A percentile compares a stretch with the other conserved stretches of the same genome.
These are phyloP conservation scores for Populus trichocarpa DNA, from an alignment of 441 rosid genomes.

Conservation along the genomic window DNA sequence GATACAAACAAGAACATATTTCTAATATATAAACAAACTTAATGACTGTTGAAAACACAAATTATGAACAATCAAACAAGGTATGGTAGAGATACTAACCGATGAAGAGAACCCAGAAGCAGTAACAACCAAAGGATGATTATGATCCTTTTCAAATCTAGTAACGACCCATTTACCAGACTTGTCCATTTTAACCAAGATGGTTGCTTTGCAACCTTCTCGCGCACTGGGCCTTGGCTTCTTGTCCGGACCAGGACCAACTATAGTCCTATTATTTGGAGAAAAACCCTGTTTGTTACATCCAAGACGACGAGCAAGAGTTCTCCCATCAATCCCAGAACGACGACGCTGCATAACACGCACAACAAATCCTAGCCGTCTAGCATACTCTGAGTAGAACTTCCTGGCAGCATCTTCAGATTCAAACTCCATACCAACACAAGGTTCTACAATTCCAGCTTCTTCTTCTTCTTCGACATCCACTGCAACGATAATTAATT, in stretches of 20 bases:
- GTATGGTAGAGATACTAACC: conserved; percentile 31
- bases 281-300: conserved; percentile 94
- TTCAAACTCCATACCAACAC: conserved; percentile 82
- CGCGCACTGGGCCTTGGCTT: conserved; percentile 88
- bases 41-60: too few relatives aligned
- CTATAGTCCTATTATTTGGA: conserved; percentile 53
- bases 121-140: conserved; percentile 58
- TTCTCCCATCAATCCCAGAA: conserved; percentile 87
- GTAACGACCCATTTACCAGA: conserved; percentile 94
- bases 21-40: neutral
- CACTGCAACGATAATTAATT: conserved; percentile 27
- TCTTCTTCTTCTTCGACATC: conserved; percentile 26
- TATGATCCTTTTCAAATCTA: conserved; percentile 85
- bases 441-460: conserved; percentile 51
- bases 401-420: conserved; percentile 86
- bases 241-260: conserved; percentile 54
- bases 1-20: too few relatives aligned
- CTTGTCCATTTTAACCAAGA: conserved; percentile 76
- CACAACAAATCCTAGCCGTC: conserved; percentile 76
- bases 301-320: conserved; percentile 90
- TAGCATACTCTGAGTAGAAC: conserved; percentile 76
- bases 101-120: conserved; percentile 37
- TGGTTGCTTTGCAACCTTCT: conserved; percentile 94
- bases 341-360: conserved; percentile 92
- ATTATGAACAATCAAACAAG: neutral